Base-by-base conservation (phyloP, 805 yeast species). In the Ogataea allantospora region DNA sequence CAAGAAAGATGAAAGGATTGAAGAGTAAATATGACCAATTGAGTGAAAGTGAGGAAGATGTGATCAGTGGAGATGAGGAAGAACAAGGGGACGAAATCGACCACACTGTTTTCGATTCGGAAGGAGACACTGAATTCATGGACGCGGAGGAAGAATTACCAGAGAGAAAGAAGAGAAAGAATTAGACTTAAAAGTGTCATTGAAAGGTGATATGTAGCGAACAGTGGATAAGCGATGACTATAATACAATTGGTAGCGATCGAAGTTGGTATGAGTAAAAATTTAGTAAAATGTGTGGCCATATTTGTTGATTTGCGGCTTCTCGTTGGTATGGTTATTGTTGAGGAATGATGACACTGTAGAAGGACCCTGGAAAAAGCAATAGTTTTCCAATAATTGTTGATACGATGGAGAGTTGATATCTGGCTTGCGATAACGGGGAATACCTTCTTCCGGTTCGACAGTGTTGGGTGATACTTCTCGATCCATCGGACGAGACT, bases 1-100 rank as follows among this genome's bases (percentile, higher is more conserved):
- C 99, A 5, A 80, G 99, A 68, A 93, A 93, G 79, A 88, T 93
- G 96, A 93, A 93, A 75, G 99, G 99, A 62, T 73, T 93, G 58
- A 93, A 93, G 69, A 73, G 85, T 39, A 78, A 76, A 61, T 89
- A 74, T 54, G 96, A 89, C 60, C 96, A 87, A 65, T 67, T 63
- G 13, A 67, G 62, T 30, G 72, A 65, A 19, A 76, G 68, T 17
- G 78, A 75, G 27, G 82, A 73, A 35, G 78, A 68, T 37, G 79
- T 69, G 30, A 77, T 68, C 2, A 76, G 67, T 25, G 61, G 43
- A 16, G 52, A 47, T 10, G 63, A 45, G 12, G 44, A 43, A 7
- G 46, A 47, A n/a, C n/a, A n/a, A n/a, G n/a, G n/a, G 20, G 51
- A 42, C 24, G 43, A 38, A 20, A 35, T 36, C 17, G 46, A 45